Conservation (phyloP, 1,284 basidiomycete genomes). For the Ganoderma multipileum region DNA sequence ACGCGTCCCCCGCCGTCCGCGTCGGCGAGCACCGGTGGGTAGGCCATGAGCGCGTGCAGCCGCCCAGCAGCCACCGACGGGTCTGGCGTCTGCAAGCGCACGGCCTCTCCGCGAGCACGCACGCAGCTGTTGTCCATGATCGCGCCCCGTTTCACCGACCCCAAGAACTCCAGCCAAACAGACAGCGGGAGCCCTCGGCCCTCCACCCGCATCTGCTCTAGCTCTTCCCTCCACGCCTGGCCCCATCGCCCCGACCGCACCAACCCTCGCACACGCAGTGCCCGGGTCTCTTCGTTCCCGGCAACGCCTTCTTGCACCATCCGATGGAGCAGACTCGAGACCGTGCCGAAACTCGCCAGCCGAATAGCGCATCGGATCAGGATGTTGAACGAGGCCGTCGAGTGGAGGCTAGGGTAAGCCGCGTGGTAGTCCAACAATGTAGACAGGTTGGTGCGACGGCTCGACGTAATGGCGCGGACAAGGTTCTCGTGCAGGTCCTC, state of each 20-base stretch:
- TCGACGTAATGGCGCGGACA: constrained; percentile 43
- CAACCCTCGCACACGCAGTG: constrained; percentile 43
- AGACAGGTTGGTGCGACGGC: constrained; percentile 20
- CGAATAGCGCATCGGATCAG: constrained; percentile 43
- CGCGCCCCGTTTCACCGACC: constrained; percentile 29
- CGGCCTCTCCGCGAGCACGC: constrained; percentile 1
- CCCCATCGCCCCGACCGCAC: constrained; percentile 43
- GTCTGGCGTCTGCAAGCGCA: constrained; percentile 14
- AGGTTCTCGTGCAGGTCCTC: constrained; percentile 54
- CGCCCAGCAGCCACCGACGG: constrained; percentile 20
- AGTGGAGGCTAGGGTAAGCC: constrained; percentile 32
- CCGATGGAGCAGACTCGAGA: constrained; percentile 34
- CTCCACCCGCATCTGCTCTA: constrained; percentile 14
- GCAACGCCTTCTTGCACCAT: constrained; percentile 40
- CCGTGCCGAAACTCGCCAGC: constrained; percentile 39
- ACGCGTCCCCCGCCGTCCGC: constrained; percentile 19
- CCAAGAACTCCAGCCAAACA: constrained; percentile 43
- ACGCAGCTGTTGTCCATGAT: constrained; percentile 11
- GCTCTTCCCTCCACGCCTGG: constrained; percentile 40
- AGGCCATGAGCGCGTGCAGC: constrained; percentile 27
- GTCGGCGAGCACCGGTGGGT: constrained; percentile 26
- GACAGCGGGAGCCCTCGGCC: constrained; percentile 32
- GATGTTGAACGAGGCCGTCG: constrained; percentile 43
- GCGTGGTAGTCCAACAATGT: constrained; percentile 31
- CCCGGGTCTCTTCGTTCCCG: constrained; percentile 40